Conservation (phyloP, 2,329 filamentous ascomycete genomes). For the Microsporum canis region DNA sequence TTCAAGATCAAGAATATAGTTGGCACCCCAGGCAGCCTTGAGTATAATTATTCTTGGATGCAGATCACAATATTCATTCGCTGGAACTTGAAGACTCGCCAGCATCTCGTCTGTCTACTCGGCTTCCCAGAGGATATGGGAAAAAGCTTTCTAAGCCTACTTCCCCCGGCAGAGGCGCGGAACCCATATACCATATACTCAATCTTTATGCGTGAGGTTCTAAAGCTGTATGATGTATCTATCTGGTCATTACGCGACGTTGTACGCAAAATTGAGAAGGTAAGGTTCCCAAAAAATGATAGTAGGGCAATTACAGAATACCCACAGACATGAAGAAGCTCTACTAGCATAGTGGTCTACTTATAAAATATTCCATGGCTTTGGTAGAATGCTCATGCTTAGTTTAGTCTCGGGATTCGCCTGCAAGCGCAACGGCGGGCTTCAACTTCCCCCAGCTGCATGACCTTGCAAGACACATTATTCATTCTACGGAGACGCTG, state of each 20-base stretch:
- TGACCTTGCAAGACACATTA: constrained; percentile 24
- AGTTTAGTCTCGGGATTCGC: neutral
- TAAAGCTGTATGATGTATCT: constrained; percentile 19
- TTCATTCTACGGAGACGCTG: constrained; percentile 25
- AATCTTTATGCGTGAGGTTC: constrained; percentile 16
- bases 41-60: constrained; percentile 14
- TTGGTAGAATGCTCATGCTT: neutral
- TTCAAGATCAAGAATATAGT: constrained; percentile 19
- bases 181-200: constrained; percentile 20
- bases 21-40: neutral
- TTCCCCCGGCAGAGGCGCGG: neutral
- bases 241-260: constrained; percentile 24
- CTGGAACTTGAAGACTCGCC: constrained; percentile 11
- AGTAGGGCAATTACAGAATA: neutral
- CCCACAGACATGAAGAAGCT: neutral
- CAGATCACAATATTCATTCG: constrained; percentile 17
- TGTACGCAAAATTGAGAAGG: constrained; percentile 24
- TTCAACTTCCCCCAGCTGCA: constrained; percentile 21
- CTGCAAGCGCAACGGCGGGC: neutral
- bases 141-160: neutral
- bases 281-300: constrained; percentile 7
- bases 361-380: neutral
- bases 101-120: constrained; percentile 14
- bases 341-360: neutral
- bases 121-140: constrained; percentile 3